Percentiles rank a stretch among this genome's conserved stretches.
Conservation (phyloP, 140 eudicot species). For the Anethum foeniculum region DNA sequence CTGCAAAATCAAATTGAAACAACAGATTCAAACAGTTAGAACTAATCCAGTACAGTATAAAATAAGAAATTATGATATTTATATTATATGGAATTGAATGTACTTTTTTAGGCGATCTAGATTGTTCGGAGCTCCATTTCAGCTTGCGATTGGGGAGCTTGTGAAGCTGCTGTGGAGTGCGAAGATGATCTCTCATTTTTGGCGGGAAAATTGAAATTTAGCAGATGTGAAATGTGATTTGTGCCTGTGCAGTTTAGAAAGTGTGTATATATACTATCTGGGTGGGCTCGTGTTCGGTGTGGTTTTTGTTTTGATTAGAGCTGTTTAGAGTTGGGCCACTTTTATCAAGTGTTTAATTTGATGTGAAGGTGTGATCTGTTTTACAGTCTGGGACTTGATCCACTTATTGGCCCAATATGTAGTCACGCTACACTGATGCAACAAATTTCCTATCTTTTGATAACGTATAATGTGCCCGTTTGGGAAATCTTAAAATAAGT, state of each 20-base stretch:
- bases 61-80: background rate
- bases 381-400: background rate
- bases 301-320: background rate
- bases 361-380: background rate
- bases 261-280: background rate
- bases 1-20: constrained; percentile 24
- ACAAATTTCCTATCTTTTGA: too few species aligned
- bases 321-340: background rate
- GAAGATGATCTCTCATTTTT: constrained; percentile 18
- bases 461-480: too few species aligned
- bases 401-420: background rate
- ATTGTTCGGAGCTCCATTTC: constrained; percentile 18
- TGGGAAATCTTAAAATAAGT: too few species aligned
- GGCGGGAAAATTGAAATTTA: constrained; percentile 21
- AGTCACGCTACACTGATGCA: background rate
- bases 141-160: constrained; percentile 17
- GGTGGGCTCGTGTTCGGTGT: background rate
- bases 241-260: background rate
- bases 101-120: constrained; percentile 29
- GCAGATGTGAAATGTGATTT: background rate
- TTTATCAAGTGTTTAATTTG: too few species aligned
- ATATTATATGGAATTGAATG: background rate
- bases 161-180: constrained; percentile 23
- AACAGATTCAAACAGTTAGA: background rate
- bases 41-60: background rate